Evolutionary conservation across 2,329 filamentous ascomycete genomes (phyloP).

Genomic region (Fusarium coicis): DNA sequence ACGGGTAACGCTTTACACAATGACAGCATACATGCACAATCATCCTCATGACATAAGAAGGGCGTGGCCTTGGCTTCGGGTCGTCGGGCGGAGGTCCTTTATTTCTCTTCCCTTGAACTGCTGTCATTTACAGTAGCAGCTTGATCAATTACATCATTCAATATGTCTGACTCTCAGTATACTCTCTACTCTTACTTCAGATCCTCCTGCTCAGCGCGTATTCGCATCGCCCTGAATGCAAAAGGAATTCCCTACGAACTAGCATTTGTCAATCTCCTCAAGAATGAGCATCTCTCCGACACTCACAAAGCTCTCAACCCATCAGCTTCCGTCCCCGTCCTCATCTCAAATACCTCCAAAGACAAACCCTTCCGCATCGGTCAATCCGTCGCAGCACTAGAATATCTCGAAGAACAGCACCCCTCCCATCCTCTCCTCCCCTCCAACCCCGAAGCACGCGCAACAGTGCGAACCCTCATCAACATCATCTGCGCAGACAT

Average conservation of each 20-base stretch:
- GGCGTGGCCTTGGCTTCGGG: background rate
- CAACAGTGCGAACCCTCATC: conserved; percentile 63
- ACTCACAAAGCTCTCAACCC: conserved; percentile 63
- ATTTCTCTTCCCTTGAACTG: accelerated
- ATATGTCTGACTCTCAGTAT: conserved; percentile 44
- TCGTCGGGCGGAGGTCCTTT: accelerated
- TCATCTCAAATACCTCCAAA: conserved; percentile 47
- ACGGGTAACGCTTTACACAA: background rate
- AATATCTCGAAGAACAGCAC: conserved; percentile 69
- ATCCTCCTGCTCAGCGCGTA: conserved; percentile 70
- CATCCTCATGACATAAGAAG: conserved; percentile 32
- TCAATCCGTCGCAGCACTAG: conserved; percentile 69
- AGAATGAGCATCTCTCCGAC: conserved; percentile 60
- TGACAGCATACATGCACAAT: background rate
- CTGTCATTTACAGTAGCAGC: accelerated
- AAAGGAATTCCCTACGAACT: conserved; percentile 62
- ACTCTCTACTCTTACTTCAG: conserved; percentile 70
- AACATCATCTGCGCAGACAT: conserved; percentile 66
- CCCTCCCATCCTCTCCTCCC: conserved; percentile 60
- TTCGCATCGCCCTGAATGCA: conserved; percentile 68
- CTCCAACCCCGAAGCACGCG: conserved; percentile 54
- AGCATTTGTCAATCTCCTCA: conserved; percentile 64
- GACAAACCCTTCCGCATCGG: conserved; percentile 55
- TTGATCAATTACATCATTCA: background rate
- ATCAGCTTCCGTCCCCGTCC: conserved; percentile 64